Conservation (phyloP, 129 eudicot species). For the Helianthus tuberosus region DNA sequence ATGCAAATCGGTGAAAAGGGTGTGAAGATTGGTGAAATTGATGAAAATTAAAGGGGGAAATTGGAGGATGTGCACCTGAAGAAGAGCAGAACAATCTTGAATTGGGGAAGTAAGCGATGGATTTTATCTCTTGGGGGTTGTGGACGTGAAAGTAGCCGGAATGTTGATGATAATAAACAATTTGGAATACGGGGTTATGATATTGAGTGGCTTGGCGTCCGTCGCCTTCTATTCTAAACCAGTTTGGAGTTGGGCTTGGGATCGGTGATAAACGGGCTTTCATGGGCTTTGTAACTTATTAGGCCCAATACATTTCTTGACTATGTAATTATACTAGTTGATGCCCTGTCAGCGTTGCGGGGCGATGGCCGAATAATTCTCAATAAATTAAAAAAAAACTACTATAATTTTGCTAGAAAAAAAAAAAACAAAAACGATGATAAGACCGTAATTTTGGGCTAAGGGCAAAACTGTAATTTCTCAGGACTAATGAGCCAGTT, state of each 20-base stretch:
- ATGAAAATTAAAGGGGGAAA: neutral
- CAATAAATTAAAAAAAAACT: too few relatives aligned
- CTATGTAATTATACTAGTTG: too few relatives aligned
- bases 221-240: conserved; percentile 11
- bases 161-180: conserved; percentile 23
- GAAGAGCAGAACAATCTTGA: neutral
- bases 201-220: conserved; percentile 39
- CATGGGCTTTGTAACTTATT: too few relatives aligned
- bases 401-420: too few relatives aligned
- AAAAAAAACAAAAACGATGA: too few relatives aligned
- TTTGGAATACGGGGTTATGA: conserved; percentile 34
- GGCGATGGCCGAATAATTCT: too few relatives aligned
- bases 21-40: conserved; percentile 14
- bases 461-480: too few relatives aligned
- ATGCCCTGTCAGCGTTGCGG: too few relatives aligned
- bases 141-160: conserved; percentile 50
- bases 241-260: neutral
- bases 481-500: too few relatives aligned
- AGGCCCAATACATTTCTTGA: conserved; percentile 3
- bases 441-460: too few relatives aligned
- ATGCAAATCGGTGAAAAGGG: conserved; percentile 17
- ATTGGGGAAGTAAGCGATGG: conserved; percentile 4
- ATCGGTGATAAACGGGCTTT: conserved; percentile 1
- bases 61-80: conserved; percentile 15
- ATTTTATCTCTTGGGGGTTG: conserved; percentile 11